phyloP scores from a whole-genome alignment of 305 asterid genomes.

The Rubia occidens region DNA sequence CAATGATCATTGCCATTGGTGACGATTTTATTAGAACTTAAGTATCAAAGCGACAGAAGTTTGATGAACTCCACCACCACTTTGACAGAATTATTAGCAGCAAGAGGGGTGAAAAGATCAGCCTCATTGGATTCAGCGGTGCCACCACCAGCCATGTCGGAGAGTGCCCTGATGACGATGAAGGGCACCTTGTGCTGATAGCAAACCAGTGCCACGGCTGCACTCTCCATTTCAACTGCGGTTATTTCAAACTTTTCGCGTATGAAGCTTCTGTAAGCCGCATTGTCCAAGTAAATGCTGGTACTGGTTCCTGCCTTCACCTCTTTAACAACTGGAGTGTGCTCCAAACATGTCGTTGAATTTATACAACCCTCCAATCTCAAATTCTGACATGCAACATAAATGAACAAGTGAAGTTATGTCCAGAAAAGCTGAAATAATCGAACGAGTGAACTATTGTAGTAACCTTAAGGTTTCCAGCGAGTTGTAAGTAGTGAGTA shows the following conservation, averaged over 20 bases:
- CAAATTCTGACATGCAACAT: conserved; percentile 17
- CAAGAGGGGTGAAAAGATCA: not conserved
- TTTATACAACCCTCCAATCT: conserved; percentile 30
- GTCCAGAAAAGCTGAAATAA: not conserved
- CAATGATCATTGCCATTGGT: too few relatives aligned
- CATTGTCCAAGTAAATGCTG: conserved; percentile 18
- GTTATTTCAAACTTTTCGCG: conserved; percentile 14
- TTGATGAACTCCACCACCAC: conserved; percentile 1
- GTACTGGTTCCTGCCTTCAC: conserved; percentile 22
- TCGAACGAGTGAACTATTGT: too few relatives aligned
- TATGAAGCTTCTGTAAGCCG: conserved; percentile 19
- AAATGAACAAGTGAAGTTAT: not conserved
- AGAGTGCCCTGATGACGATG: conserved; percentile 18
- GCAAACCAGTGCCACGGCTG: conserved; percentile 23
- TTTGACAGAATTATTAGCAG: not conserved
- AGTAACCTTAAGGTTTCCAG: not conserved
- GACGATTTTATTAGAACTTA: too few relatives aligned
- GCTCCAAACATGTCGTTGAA: conserved; percentile 30
- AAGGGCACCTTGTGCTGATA: conserved; percentile 20
- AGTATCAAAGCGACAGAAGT: not conserved
- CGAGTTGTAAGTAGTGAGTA: not conserved
- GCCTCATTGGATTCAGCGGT: not conserved
- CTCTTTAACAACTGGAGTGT: conserved; percentile 27
- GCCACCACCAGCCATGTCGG: conserved; percentile 21
- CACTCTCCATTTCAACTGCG: conserved; percentile 26